These are phyloP conservation scores for Tarenaya hassleriana DNA, from an alignment of 345 rosid genomes.

Conservation along the genomic window DNA sequence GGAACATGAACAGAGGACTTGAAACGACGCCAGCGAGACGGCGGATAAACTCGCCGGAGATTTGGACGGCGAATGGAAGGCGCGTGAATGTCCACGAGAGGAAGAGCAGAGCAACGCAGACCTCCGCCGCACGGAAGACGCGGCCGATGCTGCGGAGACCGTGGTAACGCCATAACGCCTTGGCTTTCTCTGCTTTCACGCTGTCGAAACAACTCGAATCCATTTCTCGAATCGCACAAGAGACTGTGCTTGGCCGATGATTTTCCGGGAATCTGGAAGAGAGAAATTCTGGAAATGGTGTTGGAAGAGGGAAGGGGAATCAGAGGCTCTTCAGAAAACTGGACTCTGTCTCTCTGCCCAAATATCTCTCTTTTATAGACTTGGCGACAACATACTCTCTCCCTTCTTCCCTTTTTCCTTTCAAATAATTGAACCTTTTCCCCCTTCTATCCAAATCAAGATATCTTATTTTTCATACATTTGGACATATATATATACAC, in stretches of 20 bases:
- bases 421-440: conserved; percentile 2
- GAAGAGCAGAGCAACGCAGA: conserved; percentile 30
- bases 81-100: conserved; percentile 42
- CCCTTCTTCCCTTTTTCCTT: neutral
- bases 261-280: conserved; percentile 8
- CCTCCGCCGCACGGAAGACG: conserved; percentile 32
- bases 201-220: conserved; percentile 29
- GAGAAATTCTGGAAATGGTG: neutral
- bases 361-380: conserved; percentile 20
- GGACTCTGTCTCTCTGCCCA: conserved; percentile 17
- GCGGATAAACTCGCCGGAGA: conserved; percentile 44
- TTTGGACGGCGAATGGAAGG: conserved; percentile 41
- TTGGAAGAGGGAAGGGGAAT: neutral
- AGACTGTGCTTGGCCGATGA: neutral
- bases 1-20: conserved; percentile 52
- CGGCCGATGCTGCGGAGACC: conserved; percentile 31
- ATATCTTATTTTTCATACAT: neutral
- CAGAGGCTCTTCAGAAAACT: conserved; percentile 5
- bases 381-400: too few relatives aligned
- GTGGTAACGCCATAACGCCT: conserved; percentile 20
- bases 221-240: conserved; percentile 22
- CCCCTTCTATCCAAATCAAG: neutral
- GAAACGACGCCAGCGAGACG: conserved; percentile 33
- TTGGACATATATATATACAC: neutral
- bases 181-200: conserved; percentile 38